Base-by-base conservation (phyloP, 768 basidiomycete species). In the Collybiopsis confluens region DNA sequence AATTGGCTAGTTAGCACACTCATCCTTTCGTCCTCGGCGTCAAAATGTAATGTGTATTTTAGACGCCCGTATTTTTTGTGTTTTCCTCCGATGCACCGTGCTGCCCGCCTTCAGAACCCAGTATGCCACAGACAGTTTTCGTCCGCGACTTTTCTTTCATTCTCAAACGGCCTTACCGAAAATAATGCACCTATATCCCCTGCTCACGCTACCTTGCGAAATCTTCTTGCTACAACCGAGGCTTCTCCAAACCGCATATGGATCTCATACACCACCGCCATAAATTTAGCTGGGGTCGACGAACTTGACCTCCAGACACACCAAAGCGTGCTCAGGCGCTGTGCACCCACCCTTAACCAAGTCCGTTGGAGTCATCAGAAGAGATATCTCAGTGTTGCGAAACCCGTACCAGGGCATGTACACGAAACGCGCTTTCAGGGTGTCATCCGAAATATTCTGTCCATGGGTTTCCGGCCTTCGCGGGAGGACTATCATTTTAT, bases 401-500 rank as follows among this genome's bases (percentile, higher is more conserved):
- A 64, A 27, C 69, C 74, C 28, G 58, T 62, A 16, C 56, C 59
- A 2, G 73, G 78, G 1, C 84, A 88, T 59, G 45, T 76, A 9
- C 80, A 88, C 61, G 90, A 91, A 67, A 67, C 71, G 16, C 83
- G 90, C 27, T 79, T 90, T 60, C 80, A 82, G 65, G 68, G 75
- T 18, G 70, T 93, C 63, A 79, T 93, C 55, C 75, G 75, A 49
- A 88, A 88, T 64, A 90, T 92, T 21, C 82, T 82, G 50, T 71
- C 73, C 36, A 62, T 77, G 11, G 83, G 82, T 2, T 61, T 62
- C 52, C 64, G 66, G 41, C 75, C 79, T 20, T 54, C 77, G 68
- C 54, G 86, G 49, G 79, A 82, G 2, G 91, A 92, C 65, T 92
- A 87, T 65, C 77, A 91, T 64, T 85, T 84, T 61, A 70, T 93